Conservation (phyloP, 495 filamentous ascomycete genomes). For the Trichoderma gamsii region DNA sequence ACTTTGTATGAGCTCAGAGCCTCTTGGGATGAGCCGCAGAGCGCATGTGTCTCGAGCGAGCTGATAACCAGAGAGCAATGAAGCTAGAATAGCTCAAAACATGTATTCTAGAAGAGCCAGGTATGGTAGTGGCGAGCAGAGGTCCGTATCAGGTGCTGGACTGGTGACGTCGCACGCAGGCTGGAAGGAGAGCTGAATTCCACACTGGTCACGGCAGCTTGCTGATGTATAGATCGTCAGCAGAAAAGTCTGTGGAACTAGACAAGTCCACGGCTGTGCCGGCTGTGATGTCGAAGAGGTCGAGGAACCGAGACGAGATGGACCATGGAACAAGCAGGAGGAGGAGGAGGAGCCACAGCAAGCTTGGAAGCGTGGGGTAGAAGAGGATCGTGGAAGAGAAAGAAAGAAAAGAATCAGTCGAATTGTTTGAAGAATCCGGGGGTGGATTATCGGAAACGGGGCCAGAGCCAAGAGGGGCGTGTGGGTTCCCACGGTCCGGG, state of each 20-base stretch:
- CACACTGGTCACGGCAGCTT: not conserved
- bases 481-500: slow-evolving; percentile 11
- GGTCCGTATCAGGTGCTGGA: not conserved
- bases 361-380: not conserved
- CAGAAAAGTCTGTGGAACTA: not conserved
- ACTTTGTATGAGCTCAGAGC: not conserved
- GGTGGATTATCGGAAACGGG: slow-evolving; percentile 14
- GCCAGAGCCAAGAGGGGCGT: slow-evolving; percentile 7
- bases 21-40: not conserved
- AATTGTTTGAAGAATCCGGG: slow-evolving; percentile 11
- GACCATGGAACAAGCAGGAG: slow-evolving; percentile 1
- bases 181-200: not conserved
- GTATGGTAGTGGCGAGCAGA: not conserved
- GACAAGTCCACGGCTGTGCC: not conserved
- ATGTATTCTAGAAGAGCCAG: not conserved
- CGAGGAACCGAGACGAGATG: not conserved
- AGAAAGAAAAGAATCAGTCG: slow-evolving; percentile 12
- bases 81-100: not conserved
- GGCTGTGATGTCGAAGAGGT: not conserved
- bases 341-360: not conserved
- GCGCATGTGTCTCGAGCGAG: not conserved
- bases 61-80: not conserved
- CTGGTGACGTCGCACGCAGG: not conserved
- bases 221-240: not conserved
- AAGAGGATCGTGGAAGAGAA: not conserved